phyloP scores from a whole-genome alignment of 2,329 filamentous ascomycete species.

The Rachicladosporium sp. region DNA sequence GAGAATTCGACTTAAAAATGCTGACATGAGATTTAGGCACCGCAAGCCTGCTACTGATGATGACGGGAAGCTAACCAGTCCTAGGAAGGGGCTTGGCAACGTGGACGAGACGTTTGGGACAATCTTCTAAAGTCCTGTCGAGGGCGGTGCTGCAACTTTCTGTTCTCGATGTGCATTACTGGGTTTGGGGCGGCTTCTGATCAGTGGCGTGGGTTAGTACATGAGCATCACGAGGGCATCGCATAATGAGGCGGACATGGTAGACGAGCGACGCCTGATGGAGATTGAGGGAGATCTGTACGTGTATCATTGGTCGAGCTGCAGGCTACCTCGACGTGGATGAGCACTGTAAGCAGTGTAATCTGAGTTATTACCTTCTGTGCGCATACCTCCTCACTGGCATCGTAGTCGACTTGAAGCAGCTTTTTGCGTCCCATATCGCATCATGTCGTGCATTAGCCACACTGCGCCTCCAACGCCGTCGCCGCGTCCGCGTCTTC shows the following conservation, averaged over 20 bases:
- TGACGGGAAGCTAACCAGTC: constrained; percentile 47
- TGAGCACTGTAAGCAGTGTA: no score
- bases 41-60: constrained; percentile 71
- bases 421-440: neutral
- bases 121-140: constrained; percentile 46
- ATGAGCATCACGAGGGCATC: no score
- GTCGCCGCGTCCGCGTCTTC: constrained; percentile 23
- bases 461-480: constrained; percentile 2
- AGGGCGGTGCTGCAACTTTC: neutral
- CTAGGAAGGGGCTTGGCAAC: constrained; percentile 58
- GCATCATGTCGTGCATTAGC: neutral
- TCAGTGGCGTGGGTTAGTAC: no score
- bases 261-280: no score
- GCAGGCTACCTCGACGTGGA: no score
- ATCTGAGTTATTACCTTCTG: no score
- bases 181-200: no score
- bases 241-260: no score
- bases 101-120: constrained; percentile 73
- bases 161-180: neutral
- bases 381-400: no score
- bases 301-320: no score
- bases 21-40: constrained; percentile 36
- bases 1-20: no score
- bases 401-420: constrained; percentile 1
- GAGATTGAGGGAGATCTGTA: no score